These are phyloP conservation scores for Debaryomyces maramus DNA, from an alignment of 805 yeast species.

Conservation along the genomic window DNA sequence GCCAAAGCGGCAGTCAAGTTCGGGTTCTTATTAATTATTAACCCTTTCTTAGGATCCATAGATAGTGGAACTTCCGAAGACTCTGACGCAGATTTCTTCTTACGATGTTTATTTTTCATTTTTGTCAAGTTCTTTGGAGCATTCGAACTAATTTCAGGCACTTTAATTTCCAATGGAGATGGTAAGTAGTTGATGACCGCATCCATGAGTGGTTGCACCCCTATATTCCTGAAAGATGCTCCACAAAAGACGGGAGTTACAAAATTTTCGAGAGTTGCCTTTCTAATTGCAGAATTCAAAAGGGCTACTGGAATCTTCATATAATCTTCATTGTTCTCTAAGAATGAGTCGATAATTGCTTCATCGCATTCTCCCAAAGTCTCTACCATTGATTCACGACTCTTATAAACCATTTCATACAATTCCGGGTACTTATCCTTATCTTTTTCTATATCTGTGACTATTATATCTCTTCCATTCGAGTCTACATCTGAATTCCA, in stretches of 20 bases:
- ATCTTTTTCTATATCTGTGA: slow-evolving; percentile 40
- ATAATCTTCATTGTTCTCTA: slow-evolving; percentile 70
- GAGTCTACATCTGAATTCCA: slow-evolving; percentile 45
- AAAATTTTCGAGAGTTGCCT: slow-evolving; percentile 55
- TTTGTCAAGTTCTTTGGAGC: slow-evolving; percentile 16
- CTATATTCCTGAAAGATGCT: slow-evolving; percentile 87
- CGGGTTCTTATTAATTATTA: slow-evolving; percentile 55
- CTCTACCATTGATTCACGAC: slow-evolving; percentile 79
- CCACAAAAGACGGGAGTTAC: slow-evolving; percentile 89
- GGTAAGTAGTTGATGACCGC: slow-evolving; percentile 79
- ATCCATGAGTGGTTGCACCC: slow-evolving; percentile 92
- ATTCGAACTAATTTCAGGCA: slow-evolving; percentile 52
- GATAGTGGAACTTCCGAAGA: slow-evolving; percentile 26
- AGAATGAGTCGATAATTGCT: slow-evolving; percentile 66
- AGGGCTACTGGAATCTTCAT: slow-evolving; percentile 56
- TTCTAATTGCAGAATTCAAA: slow-evolving; percentile 61
- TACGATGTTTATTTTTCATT: slow-evolving; percentile 15
- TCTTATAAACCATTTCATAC: slow-evolving; percentile 49
- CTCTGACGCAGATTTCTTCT: slow-evolving; percentile 7
- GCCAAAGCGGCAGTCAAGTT: slow-evolving; percentile 77
- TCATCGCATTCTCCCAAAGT: slow-evolving; percentile 85
- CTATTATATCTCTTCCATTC: slow-evolving; percentile 54
- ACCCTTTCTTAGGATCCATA: slow-evolving; percentile 46
- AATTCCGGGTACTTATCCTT: slow-evolving; percentile 27
- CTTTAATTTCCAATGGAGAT: slow-evolving; percentile 63